Conservation (phyloP, 2,329 filamentous ascomycete genomes). For the Corinectria fuckeliana region DNA sequence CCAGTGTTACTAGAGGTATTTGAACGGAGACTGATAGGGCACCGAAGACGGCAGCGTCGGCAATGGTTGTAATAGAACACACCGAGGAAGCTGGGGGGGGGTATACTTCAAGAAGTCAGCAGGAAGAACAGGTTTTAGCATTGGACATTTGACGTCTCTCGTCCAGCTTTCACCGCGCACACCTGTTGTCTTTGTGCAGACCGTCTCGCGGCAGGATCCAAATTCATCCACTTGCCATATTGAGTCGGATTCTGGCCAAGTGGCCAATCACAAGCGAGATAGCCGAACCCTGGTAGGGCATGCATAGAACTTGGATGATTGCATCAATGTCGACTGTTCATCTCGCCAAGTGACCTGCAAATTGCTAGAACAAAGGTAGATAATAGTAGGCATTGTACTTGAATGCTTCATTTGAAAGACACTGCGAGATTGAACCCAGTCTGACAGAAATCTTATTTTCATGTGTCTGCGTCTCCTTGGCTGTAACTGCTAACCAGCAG, state of each 20-base stretch:
- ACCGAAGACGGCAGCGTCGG: too few species aligned
- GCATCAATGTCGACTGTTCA: background rate
- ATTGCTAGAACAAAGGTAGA: too few species aligned
- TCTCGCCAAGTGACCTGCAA: background rate
- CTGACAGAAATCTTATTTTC: background rate
- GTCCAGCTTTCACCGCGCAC: background rate
- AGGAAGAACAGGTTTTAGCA: too few species aligned
- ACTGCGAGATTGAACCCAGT: background rate
- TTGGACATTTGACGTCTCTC: too few species aligned
- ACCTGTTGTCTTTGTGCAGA: too few species aligned
- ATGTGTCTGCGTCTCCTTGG: background rate
- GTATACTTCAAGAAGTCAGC: too few species aligned
- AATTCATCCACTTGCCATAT: conserved; percentile 20
- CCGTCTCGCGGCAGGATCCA: background rate
- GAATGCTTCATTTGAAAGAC: background rate
- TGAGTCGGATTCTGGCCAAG: conserved; percentile 8
- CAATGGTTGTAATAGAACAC: too few species aligned
- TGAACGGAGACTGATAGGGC: too few species aligned
- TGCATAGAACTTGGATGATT: background rate
- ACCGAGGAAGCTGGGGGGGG: too few species aligned
- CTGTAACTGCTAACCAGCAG: background rate
- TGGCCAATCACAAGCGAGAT: conserved; percentile 21
- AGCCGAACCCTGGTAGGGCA: background rate
- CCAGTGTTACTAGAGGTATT: too few species aligned
- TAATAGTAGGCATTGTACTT: background rate